These are phyloP conservation scores for Lolium rigidum DNA, from an alignment of 176 grass and related monocot species.

Conservation along the genomic window DNA sequence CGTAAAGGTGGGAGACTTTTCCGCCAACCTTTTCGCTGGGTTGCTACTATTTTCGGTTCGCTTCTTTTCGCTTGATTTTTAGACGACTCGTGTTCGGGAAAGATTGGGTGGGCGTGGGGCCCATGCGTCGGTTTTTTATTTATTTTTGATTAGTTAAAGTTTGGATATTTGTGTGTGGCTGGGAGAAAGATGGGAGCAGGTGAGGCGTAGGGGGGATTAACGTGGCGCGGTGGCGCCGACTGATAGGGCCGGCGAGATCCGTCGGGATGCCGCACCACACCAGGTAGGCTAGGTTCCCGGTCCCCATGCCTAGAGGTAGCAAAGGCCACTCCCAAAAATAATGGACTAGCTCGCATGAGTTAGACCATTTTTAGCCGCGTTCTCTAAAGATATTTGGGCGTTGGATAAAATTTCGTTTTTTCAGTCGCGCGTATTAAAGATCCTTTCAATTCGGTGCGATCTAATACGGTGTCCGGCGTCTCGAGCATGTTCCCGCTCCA, in stretches of 20 bases:
- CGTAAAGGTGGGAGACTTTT: slow-evolving; percentile 35
- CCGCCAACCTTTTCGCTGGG: slow-evolving; percentile 5
- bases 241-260: not conserved
- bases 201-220: slow-evolving; percentile 11
- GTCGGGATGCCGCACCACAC: slow-evolving; percentile 20
- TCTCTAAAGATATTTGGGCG: too few relatives aligned
- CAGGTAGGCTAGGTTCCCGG: not conserved
- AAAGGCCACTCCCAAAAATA: too few relatives aligned
- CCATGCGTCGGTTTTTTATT: not conserved
- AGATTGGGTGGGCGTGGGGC: not conserved
- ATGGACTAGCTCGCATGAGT: too few relatives aligned
- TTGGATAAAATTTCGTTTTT: too few relatives aligned
- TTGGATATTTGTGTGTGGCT: not conserved
- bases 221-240: slow-evolving; percentile 11
- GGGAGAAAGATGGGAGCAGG: not conserved
- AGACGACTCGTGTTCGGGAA: not conserved
- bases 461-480: too few relatives aligned
- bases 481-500: too few relatives aligned
- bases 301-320: not conserved
- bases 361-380: too few relatives aligned
- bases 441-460: too few relatives aligned
- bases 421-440: too few relatives aligned
- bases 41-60: not conserved
- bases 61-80: not conserved
- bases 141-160: not conserved